phyloP scores from a whole-genome alignment of 2,329 filamentous ascomycete species.

The Talaromyces marneffei region DNA sequence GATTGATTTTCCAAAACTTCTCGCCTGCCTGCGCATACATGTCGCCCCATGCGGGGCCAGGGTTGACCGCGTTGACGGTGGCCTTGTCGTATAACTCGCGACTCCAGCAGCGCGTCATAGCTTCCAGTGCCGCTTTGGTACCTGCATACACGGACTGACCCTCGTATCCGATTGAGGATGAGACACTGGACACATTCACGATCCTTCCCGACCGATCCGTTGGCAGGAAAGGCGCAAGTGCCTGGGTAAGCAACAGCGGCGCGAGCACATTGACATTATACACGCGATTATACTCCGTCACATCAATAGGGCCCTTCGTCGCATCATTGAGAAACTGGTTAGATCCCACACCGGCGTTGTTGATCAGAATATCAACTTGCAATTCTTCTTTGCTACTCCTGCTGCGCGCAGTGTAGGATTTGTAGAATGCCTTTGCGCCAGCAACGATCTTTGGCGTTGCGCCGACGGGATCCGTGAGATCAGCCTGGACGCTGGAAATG shows the following conservation, averaged over 20 bases:
- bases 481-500: conserved; percentile 62
- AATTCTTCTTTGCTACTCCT: conserved; percentile 41
- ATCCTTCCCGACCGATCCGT: conserved; percentile 61
- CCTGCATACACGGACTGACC: conserved; percentile 59
- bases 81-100: conserved; percentile 56
- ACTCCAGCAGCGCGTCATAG: conserved; percentile 63
- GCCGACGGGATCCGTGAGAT: conserved; percentile 59
- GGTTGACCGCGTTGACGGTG: conserved; percentile 62
- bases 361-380: conserved; percentile 76
- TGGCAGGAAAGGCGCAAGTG: conserved; percentile 63
- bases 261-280: conserved; percentile 79
- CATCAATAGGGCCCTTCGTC: conserved; percentile 54
- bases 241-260: conserved; percentile 71
- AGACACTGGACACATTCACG: conserved; percentile 57
- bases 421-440: conserved; percentile 45
- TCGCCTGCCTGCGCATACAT: conserved; percentile 56
- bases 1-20: conserved; percentile 54
- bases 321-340: conserved; percentile 56
- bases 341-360: conserved; percentile 67
- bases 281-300: conserved; percentile 61
- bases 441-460: conserved; percentile 53
- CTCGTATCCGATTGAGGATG: conserved; percentile 52
- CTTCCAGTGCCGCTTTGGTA: conserved; percentile 61
- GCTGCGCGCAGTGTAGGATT: conserved; percentile 29
- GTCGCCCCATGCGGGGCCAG: conserved; percentile 59